phyloP scores from a whole-genome alignment of 306 rosid species.

The Trifolium dubium region DNA sequence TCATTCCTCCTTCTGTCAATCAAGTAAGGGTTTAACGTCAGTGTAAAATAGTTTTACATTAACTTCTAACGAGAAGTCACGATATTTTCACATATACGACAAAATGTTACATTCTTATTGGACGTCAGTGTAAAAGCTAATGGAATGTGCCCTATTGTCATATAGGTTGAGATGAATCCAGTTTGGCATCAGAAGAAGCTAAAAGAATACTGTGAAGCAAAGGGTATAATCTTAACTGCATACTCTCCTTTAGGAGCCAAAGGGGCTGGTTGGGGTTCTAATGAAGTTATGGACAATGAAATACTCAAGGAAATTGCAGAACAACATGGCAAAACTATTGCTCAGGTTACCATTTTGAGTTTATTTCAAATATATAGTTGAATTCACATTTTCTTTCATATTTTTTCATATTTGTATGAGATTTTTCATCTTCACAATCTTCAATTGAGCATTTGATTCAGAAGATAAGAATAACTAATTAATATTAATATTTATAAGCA shows the following conservation, averaged over 20 bases:
- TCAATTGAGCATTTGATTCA: slow-evolving; percentile 1
- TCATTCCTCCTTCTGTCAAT: slow-evolving; percentile 45
- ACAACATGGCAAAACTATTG: slow-evolving; percentile 42
- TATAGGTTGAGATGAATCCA: slow-evolving; percentile 68
- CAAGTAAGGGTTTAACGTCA: slow-evolving; percentile 39
- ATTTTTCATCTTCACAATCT: neutral
- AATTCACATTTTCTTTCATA: neutral
- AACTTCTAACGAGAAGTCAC: too few relatives aligned
- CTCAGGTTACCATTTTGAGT: slow-evolving; percentile 46
- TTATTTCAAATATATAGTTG: neutral
- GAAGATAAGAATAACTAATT: neutral
- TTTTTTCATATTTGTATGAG: neutral
- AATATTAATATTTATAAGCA: too few relatives aligned
- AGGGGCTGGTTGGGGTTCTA: slow-evolving; percentile 53
- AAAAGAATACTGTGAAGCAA: slow-evolving; percentile 50
- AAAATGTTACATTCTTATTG: neutral
- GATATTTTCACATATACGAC: too few relatives aligned
- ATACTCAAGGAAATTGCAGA: slow-evolving; percentile 53
- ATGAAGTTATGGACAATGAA: slow-evolving; percentile 51
- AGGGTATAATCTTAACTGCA: slow-evolving; percentile 56
- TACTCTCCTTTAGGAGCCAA: slow-evolving; percentile 61
- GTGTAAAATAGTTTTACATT: too few relatives aligned
- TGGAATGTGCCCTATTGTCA: too few relatives aligned
- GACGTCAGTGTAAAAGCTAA: too few relatives aligned
- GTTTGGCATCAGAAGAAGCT: slow-evolving; percentile 58